Evolutionary conservation across 768 basidiomycete genomes (phyloP).

Genomic region (Brasilioporus rufonigricans): DNA sequence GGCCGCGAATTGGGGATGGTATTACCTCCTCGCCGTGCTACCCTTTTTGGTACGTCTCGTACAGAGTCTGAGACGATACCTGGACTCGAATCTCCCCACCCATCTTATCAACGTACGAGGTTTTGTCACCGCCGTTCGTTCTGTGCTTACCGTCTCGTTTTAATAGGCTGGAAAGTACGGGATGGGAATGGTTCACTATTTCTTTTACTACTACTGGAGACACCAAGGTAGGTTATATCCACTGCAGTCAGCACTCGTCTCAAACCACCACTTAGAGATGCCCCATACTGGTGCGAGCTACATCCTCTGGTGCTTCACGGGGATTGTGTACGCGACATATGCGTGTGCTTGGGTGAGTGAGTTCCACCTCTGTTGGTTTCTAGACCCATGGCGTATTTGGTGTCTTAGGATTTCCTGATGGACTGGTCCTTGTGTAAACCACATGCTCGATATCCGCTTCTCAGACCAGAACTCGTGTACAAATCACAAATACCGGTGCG

Average conservation of each 20-base stretch:
- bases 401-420: conserved; percentile 72
- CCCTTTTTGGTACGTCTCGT: conserved; percentile 77
- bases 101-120: conserved; percentile 83
- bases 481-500: conserved; percentile 57
- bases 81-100: conserved; percentile 65
- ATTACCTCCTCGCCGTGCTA: conserved; percentile 56
- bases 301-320: conserved; percentile 67
- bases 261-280: conserved; percentile 23
- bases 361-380: background rate
- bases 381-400: background rate
- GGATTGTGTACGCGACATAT: conserved; percentile 64
- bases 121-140: background rate
- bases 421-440: conserved; percentile 85
- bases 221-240: conserved; percentile 47
- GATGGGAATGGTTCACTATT: conserved; percentile 57
- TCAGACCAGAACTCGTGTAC: conserved; percentile 81
- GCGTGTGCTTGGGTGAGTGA: conserved; percentile 71
- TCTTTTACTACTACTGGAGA: conserved; percentile 79
- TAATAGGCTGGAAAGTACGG: conserved; percentile 82
- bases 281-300: conserved; percentile 50
- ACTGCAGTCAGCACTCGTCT: background rate
- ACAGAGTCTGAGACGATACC: conserved; percentile 85
- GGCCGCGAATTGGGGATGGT: conserved; percentile 54
- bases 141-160: background rate
- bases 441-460: conserved; percentile 51